Percentiles rank a stretch among this genome's conserved stretches.
These are phyloP conservation scores for Sistotremastrum suecicum DNA, from an alignment of 768 basidiomycete species.

Conservation along the genomic window DNA sequence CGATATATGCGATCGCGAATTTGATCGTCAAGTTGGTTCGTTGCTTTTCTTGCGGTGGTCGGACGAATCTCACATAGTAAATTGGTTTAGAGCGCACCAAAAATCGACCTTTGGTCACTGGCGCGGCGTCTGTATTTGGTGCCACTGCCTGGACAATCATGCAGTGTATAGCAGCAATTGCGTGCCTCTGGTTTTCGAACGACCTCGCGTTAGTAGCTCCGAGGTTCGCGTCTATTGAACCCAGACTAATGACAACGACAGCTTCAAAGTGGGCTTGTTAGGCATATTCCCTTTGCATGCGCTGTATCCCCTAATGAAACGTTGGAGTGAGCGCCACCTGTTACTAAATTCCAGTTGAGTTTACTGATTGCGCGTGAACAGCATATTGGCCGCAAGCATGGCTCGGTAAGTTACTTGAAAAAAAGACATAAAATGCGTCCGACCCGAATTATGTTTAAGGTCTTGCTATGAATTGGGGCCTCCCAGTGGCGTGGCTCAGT, in stretches of 20 bases:
- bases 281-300: constrained; percentile 11
- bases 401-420: constrained; percentile 10
- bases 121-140: constrained; percentile 8
- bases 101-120: constrained; percentile 9
- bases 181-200: constrained; percentile 6
- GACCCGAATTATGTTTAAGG: constrained; percentile 4
- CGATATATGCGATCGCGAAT: constrained; percentile 6
- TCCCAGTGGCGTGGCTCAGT: constrained; percentile 7
- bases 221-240: neutral
- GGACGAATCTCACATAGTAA: neutral
- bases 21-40: constrained; percentile 8
- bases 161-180: constrained; percentile 4
- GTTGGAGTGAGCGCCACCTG: constrained; percentile 4
- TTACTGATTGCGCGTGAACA: too few relatives aligned
- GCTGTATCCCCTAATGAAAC: constrained; percentile 17
- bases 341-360: too few relatives aligned
- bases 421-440: neutral
- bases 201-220: neutral
- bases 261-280: constrained; percentile 10
- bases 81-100: constrained; percentile 9
- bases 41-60: neutral
- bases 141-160: constrained; percentile 7
- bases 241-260: neutral
- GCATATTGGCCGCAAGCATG: constrained; percentile 17
- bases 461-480: constrained; percentile 9